phyloP scores from a whole-genome alignment of 2,329 filamentous ascomycete species.

The Incumbomyces delicatus region DNA sequence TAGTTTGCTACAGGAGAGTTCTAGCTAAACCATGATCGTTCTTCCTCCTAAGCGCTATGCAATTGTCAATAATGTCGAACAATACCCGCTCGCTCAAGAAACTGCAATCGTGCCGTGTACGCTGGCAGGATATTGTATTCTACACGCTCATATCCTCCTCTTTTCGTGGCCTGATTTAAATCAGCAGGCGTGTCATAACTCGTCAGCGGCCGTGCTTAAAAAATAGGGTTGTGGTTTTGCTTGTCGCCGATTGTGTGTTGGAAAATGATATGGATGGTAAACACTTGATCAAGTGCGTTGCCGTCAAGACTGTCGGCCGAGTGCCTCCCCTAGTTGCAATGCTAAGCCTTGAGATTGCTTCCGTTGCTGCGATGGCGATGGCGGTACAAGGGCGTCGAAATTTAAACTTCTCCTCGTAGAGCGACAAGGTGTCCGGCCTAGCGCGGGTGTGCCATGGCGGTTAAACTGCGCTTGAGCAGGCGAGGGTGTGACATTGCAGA shows the following conservation, averaged over 20 bases:
- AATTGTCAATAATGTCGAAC: too few species aligned
- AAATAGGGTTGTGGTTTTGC: neutral
- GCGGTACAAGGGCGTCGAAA: slow-evolving; percentile 64
- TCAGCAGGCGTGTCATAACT: neutral
- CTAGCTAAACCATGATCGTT: too few species aligned
- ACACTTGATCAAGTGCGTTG: too few species aligned
- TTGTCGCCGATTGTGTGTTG: neutral
- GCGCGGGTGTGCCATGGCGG: slow-evolving; percentile 44
- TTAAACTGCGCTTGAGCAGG: slow-evolving; percentile 79
- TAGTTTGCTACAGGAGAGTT: too few species aligned
- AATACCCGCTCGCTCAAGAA: too few species aligned
- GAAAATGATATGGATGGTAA: too few species aligned
- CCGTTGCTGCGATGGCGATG: slow-evolving; percentile 25
- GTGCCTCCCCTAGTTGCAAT: slow-evolving; percentile 57
- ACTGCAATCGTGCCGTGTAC: neutral
- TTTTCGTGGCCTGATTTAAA: neutral
- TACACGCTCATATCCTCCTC: slow-evolving; percentile 2
- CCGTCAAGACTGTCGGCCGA: slow-evolving; percentile 23
- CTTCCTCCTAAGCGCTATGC: too few species aligned
- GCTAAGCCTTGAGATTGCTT: slow-evolving; percentile 38
- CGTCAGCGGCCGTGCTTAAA: neutral
- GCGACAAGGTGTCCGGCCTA: slow-evolving; percentile 60
- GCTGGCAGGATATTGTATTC: neutral
- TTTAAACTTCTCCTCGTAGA: slow-evolving; percentile 68
- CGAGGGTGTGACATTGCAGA: slow-evolving; percentile 93